Evolutionary conservation across 1,284 basidiomycete species (phyloP).

Genomic region (Volvariella surrecta): DNA sequence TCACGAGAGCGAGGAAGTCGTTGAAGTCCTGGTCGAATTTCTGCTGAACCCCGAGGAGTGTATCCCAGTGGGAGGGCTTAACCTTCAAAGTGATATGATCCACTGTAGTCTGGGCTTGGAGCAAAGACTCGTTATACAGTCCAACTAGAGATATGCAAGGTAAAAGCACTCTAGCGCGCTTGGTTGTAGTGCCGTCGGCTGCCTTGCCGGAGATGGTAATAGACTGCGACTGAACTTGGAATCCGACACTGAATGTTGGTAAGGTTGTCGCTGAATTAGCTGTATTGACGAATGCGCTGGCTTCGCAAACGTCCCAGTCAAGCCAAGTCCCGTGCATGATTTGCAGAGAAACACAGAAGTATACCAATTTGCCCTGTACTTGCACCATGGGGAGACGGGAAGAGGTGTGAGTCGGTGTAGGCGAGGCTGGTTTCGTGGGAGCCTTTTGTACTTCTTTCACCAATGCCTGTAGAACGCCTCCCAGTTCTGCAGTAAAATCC

Average conservation of each 20-base stretch:
- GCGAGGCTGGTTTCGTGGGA: constrained; percentile 21
- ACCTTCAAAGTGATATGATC: constrained; percentile 65
- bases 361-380: constrained; percentile 40
- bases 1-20: constrained; percentile 60
- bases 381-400: constrained; percentile 27
- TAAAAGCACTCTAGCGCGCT: constrained; percentile 51
- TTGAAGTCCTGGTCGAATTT: constrained; percentile 84
- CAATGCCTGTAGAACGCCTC: constrained; percentile 55
- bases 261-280: constrained; percentile 25
- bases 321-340: constrained; percentile 83
- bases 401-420: constrained; percentile 18
- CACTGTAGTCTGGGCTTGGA: constrained; percentile 52
- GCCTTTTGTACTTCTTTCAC: constrained; percentile 50
- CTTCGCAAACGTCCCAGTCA: constrained; percentile 55
- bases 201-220: constrained; percentile 51
- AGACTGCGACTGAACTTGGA: constrained; percentile 56
- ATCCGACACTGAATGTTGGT: constrained; percentile 41
- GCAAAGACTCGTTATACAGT: constrained; percentile 33
- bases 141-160: constrained; percentile 60
- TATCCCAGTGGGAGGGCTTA: constrained; percentile 76
- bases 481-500: constrained; percentile 66
- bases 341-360: constrained; percentile 53
- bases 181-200: constrained; percentile 25
- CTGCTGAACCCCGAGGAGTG: constrained; percentile 69
- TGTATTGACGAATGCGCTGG: constrained; percentile 37